Base-by-base conservation (phyloP, 78 protist genomes). In the Chrysochromulina parva region DNA sequence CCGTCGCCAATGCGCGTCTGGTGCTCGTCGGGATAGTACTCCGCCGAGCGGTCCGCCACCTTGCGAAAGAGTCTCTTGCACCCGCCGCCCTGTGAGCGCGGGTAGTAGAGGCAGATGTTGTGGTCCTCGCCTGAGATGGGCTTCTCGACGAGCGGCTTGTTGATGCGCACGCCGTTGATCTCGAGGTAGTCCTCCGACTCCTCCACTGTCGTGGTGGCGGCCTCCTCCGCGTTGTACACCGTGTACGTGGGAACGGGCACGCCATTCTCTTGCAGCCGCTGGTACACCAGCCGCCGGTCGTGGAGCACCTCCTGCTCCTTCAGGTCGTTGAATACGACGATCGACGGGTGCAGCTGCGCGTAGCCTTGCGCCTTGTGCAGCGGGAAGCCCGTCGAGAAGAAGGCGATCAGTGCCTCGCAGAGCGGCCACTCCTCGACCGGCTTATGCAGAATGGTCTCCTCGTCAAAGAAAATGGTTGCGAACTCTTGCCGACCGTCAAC, bases 61-160 rank as follows among this genome's bases (percentile, higher is more conserved):
- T 98, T 98, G 67, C 99, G 85, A 93, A 97, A 98, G n/a, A 98
- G 94, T 57, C 86, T 90, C 65, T 95, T 92, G 60, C 92, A 80
- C 73, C 98, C 98, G 24, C 98, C 97, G 26, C 98, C 98, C 76
- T 87, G 92, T 0, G 92, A 53, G 50, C 53, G 85, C 62, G 95
- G 95, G 92, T 95, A 98, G 96, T 98, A 98, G 28, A 98, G 95
- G 91, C 52, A 57, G 48, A 97, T 94, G 93, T 97, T 94, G 95
- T 98, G 99, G 89, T 98, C 97, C 82, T 97, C 98, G 1, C 96
- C 96, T 16, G 55, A 55, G 73, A 95, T 76, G 5, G 99, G 98
- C 89, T 98, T 98, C 92, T 97, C 98, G 6, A 98, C 98, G 87
- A 97, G 97, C 48, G 99, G 99, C 92, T 97, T 98, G 58, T 67